Conservation (phyloP, 495 filamentous ascomycete species). For the Schizothecium vesticola region DNA sequence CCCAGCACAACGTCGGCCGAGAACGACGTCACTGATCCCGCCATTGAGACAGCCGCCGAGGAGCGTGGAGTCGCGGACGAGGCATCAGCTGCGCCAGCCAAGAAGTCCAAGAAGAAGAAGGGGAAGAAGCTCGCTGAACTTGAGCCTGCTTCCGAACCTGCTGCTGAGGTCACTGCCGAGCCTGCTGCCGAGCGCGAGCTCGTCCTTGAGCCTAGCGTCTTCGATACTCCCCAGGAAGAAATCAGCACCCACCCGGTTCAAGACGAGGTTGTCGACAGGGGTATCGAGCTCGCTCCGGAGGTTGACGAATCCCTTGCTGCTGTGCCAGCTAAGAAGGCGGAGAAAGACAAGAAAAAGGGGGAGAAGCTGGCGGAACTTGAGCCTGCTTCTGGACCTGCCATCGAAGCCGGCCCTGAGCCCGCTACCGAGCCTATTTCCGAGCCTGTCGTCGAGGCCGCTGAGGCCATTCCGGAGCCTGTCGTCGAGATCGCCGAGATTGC, state of each 20-base stretch:
- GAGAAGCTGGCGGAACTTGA: neutral
- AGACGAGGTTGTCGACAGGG: neutral
- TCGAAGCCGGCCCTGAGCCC: too few species aligned
- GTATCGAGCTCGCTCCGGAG: neutral
- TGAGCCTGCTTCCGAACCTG: neutral
- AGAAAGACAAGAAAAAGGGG: neutral
- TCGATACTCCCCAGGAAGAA: neutral
- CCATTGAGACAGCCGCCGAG: neutral
- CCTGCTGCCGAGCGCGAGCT: neutral
- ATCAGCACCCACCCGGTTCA: neutral
- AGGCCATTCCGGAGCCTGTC: too few species aligned
- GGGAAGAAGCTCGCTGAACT: slow-evolving; percentile 16
- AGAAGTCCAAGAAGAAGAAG: slow-evolving; percentile 32
- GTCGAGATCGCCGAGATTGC: neutral
- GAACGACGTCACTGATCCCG: neutral
- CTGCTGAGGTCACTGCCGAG: neutral
- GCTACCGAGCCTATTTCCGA: neutral
- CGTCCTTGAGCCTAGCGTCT: neutral
- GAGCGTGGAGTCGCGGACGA: neutral
- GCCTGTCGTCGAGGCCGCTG: neutral
- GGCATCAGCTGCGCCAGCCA: slow-evolving; percentile 10
- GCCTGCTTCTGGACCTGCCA: too few species aligned
- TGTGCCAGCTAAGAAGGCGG: neutral
- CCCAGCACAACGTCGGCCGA: neutral
- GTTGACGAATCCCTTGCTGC: neutral